Conservation (phyloP, 176 grass and related monocot genomes). For the Aegilops umbellulata region DNA sequence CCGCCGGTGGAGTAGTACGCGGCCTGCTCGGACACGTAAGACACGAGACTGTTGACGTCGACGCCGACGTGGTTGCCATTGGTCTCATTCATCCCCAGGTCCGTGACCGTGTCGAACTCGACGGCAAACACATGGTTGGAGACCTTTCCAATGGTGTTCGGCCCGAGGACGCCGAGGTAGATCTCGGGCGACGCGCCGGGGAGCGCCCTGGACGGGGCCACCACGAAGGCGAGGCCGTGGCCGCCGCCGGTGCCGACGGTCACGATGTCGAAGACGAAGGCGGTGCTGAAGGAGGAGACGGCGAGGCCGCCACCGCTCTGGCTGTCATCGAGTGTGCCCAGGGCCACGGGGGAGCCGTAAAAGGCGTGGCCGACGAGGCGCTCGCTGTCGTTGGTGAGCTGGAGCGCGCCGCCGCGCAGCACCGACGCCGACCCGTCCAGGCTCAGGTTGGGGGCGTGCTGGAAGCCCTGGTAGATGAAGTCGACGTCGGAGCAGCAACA, state of each 20-base stretch:
- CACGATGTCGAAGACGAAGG: conserved; percentile 64
- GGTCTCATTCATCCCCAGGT: conserved; percentile 80
- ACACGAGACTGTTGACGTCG: conserved; percentile 56
- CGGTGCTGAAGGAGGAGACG: conserved; percentile 58
- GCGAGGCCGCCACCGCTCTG: not conserved
- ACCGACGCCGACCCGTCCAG: conserved; percentile 31
- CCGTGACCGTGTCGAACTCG: conserved; percentile 87
- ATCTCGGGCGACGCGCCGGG: conserved; percentile 60
- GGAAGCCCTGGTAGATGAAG: conserved; percentile 46
- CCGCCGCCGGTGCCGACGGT: conserved; percentile 45
- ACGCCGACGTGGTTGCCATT: conserved; percentile 89
- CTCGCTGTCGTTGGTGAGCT: conserved; percentile 44
- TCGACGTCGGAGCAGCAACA: not conserved
- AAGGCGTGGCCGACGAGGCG: conserved; percentile 41
- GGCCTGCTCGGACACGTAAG: conserved; percentile 38
- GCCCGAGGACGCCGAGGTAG: conserved; percentile 58
- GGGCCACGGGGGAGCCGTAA: conserved; percentile 22
- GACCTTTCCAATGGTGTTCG: conserved; percentile 33
- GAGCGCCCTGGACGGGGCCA: conserved; percentile 47
- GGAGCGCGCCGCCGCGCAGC: conserved; percentile 25
- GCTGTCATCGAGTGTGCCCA: not conserved
- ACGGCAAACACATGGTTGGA: conserved; percentile 80
- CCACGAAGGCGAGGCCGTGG: conserved; percentile 69
- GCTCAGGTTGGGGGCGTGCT: conserved; percentile 19
- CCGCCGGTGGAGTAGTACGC: conserved; percentile 32